Evolutionary conservation across 805 yeast genomes (phyloP).

Genomic region (Blastobotrys mokoenaii): DNA sequence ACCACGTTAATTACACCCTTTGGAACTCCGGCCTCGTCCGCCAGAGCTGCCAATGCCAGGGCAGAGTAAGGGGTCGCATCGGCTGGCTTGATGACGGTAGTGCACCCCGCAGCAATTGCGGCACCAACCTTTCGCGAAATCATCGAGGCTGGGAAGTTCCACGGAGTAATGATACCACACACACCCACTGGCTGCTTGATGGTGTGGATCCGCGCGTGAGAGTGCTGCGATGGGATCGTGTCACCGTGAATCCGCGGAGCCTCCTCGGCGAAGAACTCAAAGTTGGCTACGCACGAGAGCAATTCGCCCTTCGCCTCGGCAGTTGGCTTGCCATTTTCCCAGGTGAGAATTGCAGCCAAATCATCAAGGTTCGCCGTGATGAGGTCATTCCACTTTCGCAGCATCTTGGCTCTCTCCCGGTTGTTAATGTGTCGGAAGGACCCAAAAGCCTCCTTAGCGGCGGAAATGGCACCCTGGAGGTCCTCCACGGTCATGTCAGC

Average conservation of each 20-base stretch:
- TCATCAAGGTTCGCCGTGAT: constrained; percentile 54
- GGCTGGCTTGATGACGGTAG: constrained; percentile 71
- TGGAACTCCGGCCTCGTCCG: constrained; percentile 64
- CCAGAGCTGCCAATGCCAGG: constrained; percentile 53
- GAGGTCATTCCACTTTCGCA: constrained; percentile 44
- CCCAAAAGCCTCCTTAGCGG: constrained; percentile 47
- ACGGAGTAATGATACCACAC: constrained; percentile 70
- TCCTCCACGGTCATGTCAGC: constrained; percentile 47
- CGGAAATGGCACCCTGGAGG: constrained; percentile 44
- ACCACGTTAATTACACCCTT: constrained; percentile 60
- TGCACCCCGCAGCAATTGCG: constrained; percentile 73
- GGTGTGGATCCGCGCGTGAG: constrained; percentile 43
- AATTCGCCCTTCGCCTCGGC: constrained; percentile 70
- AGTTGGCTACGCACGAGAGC: constrained; percentile 59
- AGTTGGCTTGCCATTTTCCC: constrained; percentile 69
- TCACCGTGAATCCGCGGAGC: constrained; percentile 70
- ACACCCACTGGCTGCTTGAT: constrained; percentile 74
- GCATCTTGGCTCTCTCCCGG: constrained; percentile 45
- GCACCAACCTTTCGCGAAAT: constrained; percentile 68
- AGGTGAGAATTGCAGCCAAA: constrained; percentile 52
- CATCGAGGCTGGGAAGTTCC: constrained; percentile 83
- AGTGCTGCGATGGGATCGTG: constrained; percentile 45
- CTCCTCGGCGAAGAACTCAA: constrained; percentile 79
- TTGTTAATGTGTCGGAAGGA: constrained; percentile 46
- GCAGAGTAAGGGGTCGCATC: constrained; percentile 69